These are phyloP conservation scores for Endocalyx cinctus DNA, from an alignment of 2,329 filamentous ascomycete genomes.

Conservation along the genomic window DNA sequence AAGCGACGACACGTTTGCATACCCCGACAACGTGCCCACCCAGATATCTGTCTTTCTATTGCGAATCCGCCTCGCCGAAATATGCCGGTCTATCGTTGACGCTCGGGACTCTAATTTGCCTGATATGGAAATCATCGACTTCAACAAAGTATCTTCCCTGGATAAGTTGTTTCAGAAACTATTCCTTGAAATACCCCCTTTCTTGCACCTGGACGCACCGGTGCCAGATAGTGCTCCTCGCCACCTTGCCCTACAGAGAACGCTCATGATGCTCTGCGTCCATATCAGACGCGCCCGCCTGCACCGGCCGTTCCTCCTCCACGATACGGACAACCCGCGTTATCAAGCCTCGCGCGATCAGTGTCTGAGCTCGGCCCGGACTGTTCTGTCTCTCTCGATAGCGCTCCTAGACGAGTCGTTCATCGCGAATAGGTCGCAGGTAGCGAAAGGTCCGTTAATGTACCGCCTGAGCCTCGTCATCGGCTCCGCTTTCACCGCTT, in stretches of 20 bases:
- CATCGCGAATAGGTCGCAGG: neutral
- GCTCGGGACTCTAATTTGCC: conserved; percentile 12
- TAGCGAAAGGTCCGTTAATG: conserved; percentile 3
- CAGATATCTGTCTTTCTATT: conserved; percentile 34
- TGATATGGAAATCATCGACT: conserved; percentile 24
- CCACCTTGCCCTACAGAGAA: conserved; percentile 13
- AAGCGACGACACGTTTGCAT: conserved; percentile 21
- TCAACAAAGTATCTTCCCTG: conserved; percentile 27
- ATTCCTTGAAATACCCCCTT: conserved; percentile 13
- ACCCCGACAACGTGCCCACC: conserved; percentile 28
- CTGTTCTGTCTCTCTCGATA: conserved; percentile 15
- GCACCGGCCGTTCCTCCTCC: conserved; percentile 22
- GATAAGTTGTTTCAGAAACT: conserved; percentile 22
- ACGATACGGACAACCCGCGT: conserved; percentile 8
- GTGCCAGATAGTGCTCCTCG: conserved; percentile 10
- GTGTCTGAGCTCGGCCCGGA: conserved; percentile 21
- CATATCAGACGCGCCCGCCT: conserved; percentile 21
- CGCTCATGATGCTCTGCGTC: conserved; percentile 15
- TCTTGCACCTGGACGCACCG: conserved; percentile 9
- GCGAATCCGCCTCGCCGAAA: conserved; percentile 32
- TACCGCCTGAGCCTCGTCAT: conserved; percentile 18
- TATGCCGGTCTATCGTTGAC: conserved; percentile 32
- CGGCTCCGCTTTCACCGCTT: conserved; percentile 18
- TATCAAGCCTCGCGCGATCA: conserved; percentile 13
- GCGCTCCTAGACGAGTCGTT: conserved; percentile 11